Evolutionary conservation across 2,329 filamentous ascomycete species (phyloP).

Genomic region (Byssothecium circinans): DNA sequence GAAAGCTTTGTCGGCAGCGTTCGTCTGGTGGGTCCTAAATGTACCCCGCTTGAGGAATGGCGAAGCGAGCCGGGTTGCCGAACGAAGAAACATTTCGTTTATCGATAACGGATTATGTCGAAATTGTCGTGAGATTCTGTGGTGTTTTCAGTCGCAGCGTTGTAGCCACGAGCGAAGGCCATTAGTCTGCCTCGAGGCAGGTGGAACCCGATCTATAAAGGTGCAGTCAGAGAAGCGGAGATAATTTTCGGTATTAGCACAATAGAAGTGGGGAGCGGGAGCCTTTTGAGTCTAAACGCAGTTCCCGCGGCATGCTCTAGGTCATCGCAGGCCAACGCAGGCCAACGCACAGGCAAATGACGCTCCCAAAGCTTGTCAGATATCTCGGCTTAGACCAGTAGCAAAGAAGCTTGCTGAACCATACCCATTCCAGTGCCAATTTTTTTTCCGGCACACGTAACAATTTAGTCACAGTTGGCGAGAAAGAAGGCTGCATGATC

Average conservation of each 20-base stretch:
- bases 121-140: conserved; percentile 17
- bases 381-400: conserved; percentile 24
- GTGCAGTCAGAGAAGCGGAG: conserved; percentile 10
- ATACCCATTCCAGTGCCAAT: conserved; percentile 24
- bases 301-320: conserved; percentile 32
- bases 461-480: no score
- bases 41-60: conserved; percentile 32
- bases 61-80: conserved; percentile 29
- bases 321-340: conserved; percentile 28
- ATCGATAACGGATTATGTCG: conserved; percentile 12
- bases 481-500: conserved; percentile 42
- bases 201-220: not conserved
- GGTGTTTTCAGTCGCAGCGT: conserved; percentile 14
- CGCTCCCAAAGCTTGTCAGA: conserved; percentile 17
- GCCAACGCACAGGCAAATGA: conserved; percentile 39
- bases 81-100: conserved; percentile 37
- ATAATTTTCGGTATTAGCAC: conserved; percentile 19
- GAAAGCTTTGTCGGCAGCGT: conserved; percentile 25
- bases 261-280: conserved; percentile 19
- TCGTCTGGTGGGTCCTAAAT: conserved; percentile 29
- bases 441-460: conserved; percentile 34
- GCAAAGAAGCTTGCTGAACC: conserved; percentile 33
- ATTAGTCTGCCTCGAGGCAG: conserved; percentile 22
- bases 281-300: conserved; percentile 33
- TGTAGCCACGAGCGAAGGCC: conserved; percentile 23